Evolutionary conservation across 2,329 filamentous ascomycete genomes (phyloP), one percentile per base, ranked within the genome.

Genomic region (Aphanocladium album): DNA sequence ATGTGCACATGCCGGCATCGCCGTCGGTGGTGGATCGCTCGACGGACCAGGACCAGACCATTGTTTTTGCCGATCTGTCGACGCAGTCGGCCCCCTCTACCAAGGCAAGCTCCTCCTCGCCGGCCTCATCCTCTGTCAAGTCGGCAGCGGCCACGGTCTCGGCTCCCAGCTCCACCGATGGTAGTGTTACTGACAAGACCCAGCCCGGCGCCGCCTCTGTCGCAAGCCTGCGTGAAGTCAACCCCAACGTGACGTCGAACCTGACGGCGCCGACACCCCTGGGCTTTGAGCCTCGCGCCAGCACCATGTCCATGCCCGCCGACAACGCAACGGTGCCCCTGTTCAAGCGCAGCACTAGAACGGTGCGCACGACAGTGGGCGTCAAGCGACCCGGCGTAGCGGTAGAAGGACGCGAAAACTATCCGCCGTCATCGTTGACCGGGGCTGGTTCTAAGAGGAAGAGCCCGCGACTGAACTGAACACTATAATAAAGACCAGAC

Each of bases 201-300:
- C 70, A 72, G 16, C 66, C n/a, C n/a, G n/a, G n/a, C n/a, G n/a
- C n/a, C n/a, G n/a, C 76, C 6, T 12, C 33, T 30, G 73, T 72
- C 62, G 76, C 72, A 71, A 82, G 80, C 64, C 76, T 85, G 51
- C 79, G 82, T 45, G 83, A 85, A 68, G 76, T 85, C 39, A 80
- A 84, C 68, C 81, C 81, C 37, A 82, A 81, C 65, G 69, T 80
- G 27, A 76, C 76, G 62, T 66, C 68, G n/a, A 79, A 74, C 64
- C 61, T 77, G 60, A 73, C 74, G n/a, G 72, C 73, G 16, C 33
- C 46, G 70, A 69, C 21, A 66, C 70, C 9, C 67, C 73, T 27
- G 64, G 67, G 60, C 5, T 79, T 81, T 61, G 79, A 83, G 51
- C 71, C 77, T 1, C 71, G 74, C 12, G 69, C 73, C 11, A 80